Evolutionary conservation across 768 basidiomycete species (phyloP).

Genomic region (Lactarius deliciosus): DNA sequence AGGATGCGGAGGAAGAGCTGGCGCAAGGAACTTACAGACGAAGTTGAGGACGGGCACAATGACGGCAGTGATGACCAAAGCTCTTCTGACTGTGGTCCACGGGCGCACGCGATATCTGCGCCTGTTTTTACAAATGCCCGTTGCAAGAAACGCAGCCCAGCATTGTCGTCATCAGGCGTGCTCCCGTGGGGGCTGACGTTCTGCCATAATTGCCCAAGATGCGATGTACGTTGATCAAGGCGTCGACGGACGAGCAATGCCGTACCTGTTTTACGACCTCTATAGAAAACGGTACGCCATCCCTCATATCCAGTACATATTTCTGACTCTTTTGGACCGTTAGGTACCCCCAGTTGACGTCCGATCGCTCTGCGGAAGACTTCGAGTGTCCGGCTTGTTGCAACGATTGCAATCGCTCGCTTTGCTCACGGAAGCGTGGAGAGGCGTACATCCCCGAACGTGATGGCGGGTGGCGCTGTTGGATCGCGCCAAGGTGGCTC

Average conservation of each 20-base stretch:
- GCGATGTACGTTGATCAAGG: no score
- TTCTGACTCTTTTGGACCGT: neutral
- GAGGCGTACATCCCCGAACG: conserved; percentile 45
- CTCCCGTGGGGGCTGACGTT: no score
- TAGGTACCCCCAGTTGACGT: conserved; percentile 44
- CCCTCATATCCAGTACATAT: neutral
- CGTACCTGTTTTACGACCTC: conserved; percentile 16
- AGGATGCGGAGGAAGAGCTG: no score
- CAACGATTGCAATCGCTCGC: conserved; percentile 49
- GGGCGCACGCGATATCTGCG: no score
- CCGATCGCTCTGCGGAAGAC: conserved; percentile 32
- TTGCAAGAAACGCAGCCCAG: no score
- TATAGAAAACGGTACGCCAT: conserved; percentile 22
- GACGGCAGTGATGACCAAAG: no score
- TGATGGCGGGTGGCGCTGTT: conserved; percentile 28
- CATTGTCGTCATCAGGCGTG: no score
- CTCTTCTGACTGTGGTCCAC: no score
- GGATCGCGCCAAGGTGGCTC: neutral
- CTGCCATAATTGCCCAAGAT: no score
- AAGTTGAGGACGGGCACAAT: no score
- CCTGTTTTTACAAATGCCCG: no score
- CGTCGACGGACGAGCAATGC: neutral
- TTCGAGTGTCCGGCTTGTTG: conserved; percentile 51
- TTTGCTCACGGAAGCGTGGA: conserved; percentile 46
- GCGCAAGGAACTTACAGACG: no score